Conservation (phyloP, 768 basidiomycete species). For the Lactarius evosmus region DNA sequence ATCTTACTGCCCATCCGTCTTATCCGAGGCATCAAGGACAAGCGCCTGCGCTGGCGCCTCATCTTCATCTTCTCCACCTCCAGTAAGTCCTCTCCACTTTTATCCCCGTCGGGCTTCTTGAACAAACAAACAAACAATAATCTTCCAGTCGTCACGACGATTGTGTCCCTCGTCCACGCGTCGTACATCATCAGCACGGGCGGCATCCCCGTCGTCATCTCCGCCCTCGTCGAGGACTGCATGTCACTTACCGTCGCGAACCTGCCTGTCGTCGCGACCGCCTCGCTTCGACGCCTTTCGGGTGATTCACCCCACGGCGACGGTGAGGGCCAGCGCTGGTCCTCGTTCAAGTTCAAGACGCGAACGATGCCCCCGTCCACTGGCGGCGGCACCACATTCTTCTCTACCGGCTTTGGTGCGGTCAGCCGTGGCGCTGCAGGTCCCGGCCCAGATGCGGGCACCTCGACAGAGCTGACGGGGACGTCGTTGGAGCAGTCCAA, state of each 20-base stretch:
- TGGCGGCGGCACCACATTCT: not conserved
- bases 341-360: slow-evolving; percentile 28
- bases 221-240: slow-evolving; percentile 35
- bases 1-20: slow-evolving; percentile 46
- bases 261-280: slow-evolving; percentile 26
- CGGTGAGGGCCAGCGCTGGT: slow-evolving; percentile 25
- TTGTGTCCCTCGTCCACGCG: slow-evolving; percentile 35
- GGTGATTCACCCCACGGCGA: slow-evolving; percentile 11
- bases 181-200: slow-evolving; percentile 32
- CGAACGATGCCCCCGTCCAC: slow-evolving; percentile 7
- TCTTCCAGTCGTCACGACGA: slow-evolving; percentile 30
- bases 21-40: slow-evolving; percentile 42
- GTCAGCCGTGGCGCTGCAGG: not conserved
- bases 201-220: slow-evolving; percentile 34
- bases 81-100: slow-evolving; percentile 32
- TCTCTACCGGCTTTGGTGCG: not conserved
- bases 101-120: not conserved
- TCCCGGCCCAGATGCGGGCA: not conserved
- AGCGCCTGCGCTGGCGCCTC: slow-evolving; percentile 40
- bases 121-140: not conserved
- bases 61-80: slow-evolving; percentile 54
- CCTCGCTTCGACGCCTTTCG: slow-evolving; percentile 10
- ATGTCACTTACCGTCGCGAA: slow-evolving; percentile 23
- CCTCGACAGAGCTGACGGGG: not conserved
- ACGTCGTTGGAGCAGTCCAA: not conserved